A percentile compares a stretch with the other conserved stretches of the same genome.
Conservation (phyloP, 495 filamentous ascomycete genomes). For the Neurospora discreta region DNA sequence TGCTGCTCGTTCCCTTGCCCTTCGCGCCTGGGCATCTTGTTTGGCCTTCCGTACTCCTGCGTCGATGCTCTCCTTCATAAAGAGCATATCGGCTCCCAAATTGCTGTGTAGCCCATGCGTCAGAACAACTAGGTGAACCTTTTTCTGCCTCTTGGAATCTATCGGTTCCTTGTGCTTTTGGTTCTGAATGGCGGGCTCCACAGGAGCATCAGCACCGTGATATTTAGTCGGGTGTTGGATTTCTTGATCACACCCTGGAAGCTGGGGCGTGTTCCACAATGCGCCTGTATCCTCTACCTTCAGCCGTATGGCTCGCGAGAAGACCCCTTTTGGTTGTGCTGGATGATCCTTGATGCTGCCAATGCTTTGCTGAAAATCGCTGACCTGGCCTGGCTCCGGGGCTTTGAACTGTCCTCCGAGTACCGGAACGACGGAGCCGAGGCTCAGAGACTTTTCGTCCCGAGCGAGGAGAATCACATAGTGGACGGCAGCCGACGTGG, state of each 20-base stretch:
- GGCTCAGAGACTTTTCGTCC: conserved; percentile 68
- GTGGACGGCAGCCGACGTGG: conserved; percentile 72
- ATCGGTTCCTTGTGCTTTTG: conserved; percentile 2
- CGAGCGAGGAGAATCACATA: conserved; percentile 80
- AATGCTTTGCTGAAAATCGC: conserved; percentile 53
- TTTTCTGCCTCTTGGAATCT: conserved; percentile 44
- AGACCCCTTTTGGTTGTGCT: conserved; percentile 60
- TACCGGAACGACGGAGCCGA: conserved; percentile 45
- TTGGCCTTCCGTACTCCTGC: conserved; percentile 60
- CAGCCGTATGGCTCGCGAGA: conserved; percentile 62
- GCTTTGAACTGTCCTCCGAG: conserved; percentile 31
- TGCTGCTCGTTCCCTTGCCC: conserved; percentile 31
- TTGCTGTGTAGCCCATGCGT: conserved; percentile 97
- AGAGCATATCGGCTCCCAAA: conserved; percentile 94
- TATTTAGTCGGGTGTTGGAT: conserved; percentile 20
- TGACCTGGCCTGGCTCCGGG: conserved; percentile 52
- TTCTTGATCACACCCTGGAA: conserved; percentile 52
- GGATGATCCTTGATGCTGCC: conserved; percentile 30
- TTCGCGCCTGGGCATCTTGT: conserved; percentile 45
- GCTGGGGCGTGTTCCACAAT: conserved; percentile 80
- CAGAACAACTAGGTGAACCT: conserved; percentile 79
- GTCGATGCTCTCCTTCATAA: conserved; percentile 93
- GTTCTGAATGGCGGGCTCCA: conserved; percentile 3
- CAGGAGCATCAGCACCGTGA: conserved; percentile 12
- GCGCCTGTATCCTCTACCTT: conserved; percentile 77